Evolutionary conservation across 768 basidiomycete genomes (phyloP).

Genomic region (Tephrocybe sp.): DNA sequence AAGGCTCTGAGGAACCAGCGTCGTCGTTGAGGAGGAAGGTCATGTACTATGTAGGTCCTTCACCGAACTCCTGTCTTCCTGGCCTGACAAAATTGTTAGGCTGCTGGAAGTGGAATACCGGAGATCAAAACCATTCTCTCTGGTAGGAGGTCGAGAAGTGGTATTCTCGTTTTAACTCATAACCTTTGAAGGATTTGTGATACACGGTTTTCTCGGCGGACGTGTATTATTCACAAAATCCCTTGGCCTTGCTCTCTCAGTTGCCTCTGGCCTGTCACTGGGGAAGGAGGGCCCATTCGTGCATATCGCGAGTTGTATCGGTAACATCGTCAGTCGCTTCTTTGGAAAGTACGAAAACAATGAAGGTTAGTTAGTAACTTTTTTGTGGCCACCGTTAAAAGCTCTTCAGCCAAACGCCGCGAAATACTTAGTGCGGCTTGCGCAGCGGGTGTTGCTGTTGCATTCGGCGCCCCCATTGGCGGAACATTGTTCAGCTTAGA

Average conservation of each 20-base stretch:
- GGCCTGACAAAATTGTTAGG: constrained; percentile 39
- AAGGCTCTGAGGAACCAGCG: constrained; percentile 15
- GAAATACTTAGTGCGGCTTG: constrained; percentile 95
- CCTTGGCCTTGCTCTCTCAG: constrained; percentile 85
- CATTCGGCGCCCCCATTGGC: constrained; percentile 96
- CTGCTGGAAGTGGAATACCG: constrained; percentile 94
- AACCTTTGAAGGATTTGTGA: constrained; percentile 75
- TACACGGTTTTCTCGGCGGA: constrained; percentile 94
- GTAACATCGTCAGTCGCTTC: constrained; percentile 89
- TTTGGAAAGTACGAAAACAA: constrained; percentile 92
- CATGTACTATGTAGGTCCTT: constrained; percentile 75
- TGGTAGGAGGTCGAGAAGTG: constrained; percentile 38
- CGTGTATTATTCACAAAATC: constrained; percentile 90
- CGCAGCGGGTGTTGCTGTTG: constrained; percentile 96
- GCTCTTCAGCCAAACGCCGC: constrained; percentile 73
- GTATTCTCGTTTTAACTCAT: background rate
- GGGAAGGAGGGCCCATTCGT: constrained; percentile 77
- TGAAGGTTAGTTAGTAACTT: constrained; percentile 59
- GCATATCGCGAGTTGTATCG: constrained; percentile 90
- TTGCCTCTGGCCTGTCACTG: constrained; percentile 88
- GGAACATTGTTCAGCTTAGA: constrained; percentile 92
- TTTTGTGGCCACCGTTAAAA: background rate
- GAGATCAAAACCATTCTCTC: constrained; percentile 96
- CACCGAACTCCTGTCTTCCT: background rate
- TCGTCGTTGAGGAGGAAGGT: constrained; percentile 56